Base-by-base conservation (phyloP, 257 asterid genomes). In the Salvia rosmarinus region DNA sequence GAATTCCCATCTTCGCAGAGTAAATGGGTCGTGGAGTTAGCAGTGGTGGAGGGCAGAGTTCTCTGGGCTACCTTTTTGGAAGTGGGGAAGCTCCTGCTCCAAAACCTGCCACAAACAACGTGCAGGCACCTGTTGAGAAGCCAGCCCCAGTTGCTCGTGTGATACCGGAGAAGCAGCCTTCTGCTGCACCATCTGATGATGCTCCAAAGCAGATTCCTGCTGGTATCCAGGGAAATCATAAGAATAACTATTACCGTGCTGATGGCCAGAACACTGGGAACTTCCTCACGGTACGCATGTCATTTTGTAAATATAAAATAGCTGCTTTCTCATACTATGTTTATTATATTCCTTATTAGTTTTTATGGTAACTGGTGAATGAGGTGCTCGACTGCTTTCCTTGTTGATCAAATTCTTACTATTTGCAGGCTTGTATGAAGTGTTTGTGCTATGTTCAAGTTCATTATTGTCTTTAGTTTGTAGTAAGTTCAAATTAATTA, bases 11-110 rank as follows among this genome's bases (percentile, higher is more conserved):
- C 19, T 23, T 50, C 54, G 13, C 56, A 64, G 63, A 69, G 68
- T 70, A 64, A 77, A 88, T 86, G 96, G 86, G 96, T 71, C 90
- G 96, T 47, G 96, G 94, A 78, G 91, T 83, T 73, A 90, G 96
- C 83, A 82, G 86, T 20, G 96, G 97, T 63, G 97, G 97, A 6
- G 97, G 96, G 17, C 91, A 90, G 79, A 90, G 96, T 81, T 88
- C 95, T 68, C 79, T 87, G 19, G 94, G 91, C 20, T 90, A 88
- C 80, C 93, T 90, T 11, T 88, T 90, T 50, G 97, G 97, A 80
- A 71, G 85, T 23, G 85, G 85, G 14, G 94, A 88, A 74, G 85
- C 86, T 69, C 78, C 83, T 28, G 83, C 75, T 51, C 86, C 95
- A 58, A 83, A 77, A 64, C 84, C 94, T 46, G 78, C 85, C 17